phyloP scores from a whole-genome alignment of 192 early-diverging fungal species.

The Gaertneriomyces sp. region DNA sequence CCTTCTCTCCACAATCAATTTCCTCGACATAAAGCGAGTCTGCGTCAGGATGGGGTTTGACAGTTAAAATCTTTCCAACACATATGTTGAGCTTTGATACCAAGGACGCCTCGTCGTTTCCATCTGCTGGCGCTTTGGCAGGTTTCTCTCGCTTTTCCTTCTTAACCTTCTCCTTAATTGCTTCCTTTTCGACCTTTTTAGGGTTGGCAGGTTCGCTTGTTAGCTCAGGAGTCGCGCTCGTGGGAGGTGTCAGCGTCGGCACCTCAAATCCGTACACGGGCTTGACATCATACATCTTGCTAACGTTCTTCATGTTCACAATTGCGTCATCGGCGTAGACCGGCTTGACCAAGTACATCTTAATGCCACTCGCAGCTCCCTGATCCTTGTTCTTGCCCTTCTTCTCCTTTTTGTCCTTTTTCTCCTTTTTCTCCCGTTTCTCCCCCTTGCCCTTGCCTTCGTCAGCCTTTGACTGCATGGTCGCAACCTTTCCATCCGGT shows the following conservation, averaged over 20 bases:
- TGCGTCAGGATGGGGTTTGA: conserved; percentile 89
- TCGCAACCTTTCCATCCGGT: conserved; percentile 86
- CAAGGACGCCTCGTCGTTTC: conserved; percentile 28
- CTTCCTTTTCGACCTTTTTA: background rate
- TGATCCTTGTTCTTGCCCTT: conserved; percentile 20
- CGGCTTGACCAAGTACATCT: conserved; percentile 45
- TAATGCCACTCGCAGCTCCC: conserved; percentile 24
- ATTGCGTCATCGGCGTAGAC: conserved; percentile 35
- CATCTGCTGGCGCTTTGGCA: conserved; percentile 7
- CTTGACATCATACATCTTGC: conserved; percentile 52
- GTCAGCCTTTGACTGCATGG: conserved; percentile 40
- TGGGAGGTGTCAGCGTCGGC: conserved; percentile 5
- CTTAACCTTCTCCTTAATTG: conserved; percentile 25
- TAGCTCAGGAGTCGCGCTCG: conserved; percentile 3
- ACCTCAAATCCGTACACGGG: conserved; percentile 47
- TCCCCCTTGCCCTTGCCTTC: conserved; percentile 15
- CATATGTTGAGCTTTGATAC: conserved; percentile 87
- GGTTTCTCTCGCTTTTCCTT: conserved; percentile 37
- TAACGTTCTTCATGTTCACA: conserved; percentile 35
- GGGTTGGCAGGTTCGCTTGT: conserved; percentile 8
- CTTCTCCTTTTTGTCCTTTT: conserved; percentile 24
- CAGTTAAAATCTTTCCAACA: conserved; percentile 81
- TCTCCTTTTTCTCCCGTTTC: conserved; percentile 7
- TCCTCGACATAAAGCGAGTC: conserved; percentile 95
- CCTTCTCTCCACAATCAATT: conserved; percentile 84